Base-by-base conservation (phyloP, 345 rosid species). In the Arabidopsis suecica region DNA sequence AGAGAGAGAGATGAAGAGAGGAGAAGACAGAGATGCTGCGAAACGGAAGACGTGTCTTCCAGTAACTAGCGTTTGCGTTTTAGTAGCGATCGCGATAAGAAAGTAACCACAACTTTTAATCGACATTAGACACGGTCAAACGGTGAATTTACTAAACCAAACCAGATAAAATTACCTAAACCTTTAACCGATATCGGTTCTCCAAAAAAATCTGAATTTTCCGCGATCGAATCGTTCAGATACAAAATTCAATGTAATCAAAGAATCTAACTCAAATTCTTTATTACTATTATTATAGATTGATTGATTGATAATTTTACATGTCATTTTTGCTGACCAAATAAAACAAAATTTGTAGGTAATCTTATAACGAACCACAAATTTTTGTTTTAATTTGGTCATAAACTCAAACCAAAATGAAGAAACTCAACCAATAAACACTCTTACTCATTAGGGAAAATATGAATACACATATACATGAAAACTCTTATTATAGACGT, bases 1-100 rank as follows among this genome's bases (percentile, higher is more conserved):
- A 65, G 84, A 64, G 61, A 54, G 58, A 18, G 7, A 48, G 14
- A 28, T 28, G 32, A 28, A 76, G 65, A 37, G 20, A 60, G 65
- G 61, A 18, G 30, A n/a, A 36, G 25, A 78, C 8, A 42, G 5
- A 28, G 32, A 28, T 28, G 32, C 32, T 28, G 32, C 32, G 32
- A 28, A 28, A 28, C 32, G 3, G 4, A 28, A 28, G 32, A 28
- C 32, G 32, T 28, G 32, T 3, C n/a, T 34, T 61, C 32, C 22
- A 1, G 54, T 2, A 38, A 30, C 0, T 10, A 4, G 61, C 66
- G 75, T 62, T 55, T 56, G 80, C 71, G 60, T 76, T 69, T 63
- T 45, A 44, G 58, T 69, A 14, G 59, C 25, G 42, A 16, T 53
- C 48, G 7, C 69, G 58, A 13, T 45, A 6, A 6, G 49, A 45